Percentiles rank a stretch among this genome's conserved stretches.
phyloP scores from a whole-genome alignment of 768 basidiomycete species.

The Lentinula sp. region DNA sequence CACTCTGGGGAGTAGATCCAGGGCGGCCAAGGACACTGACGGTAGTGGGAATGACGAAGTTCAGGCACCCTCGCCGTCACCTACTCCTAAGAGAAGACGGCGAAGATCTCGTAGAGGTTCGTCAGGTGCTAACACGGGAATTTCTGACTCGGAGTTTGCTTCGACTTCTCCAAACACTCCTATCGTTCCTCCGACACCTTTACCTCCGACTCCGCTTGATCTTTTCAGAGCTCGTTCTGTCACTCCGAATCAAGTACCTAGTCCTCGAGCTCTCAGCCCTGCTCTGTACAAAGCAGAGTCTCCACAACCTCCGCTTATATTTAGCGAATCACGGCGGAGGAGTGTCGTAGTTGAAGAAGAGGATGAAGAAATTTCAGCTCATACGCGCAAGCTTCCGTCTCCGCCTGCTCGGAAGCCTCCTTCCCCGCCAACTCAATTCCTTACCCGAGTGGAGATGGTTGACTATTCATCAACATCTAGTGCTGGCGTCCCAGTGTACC shows the following conservation, averaged over 20 bases:
- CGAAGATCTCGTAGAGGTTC: constrained; percentile 45
- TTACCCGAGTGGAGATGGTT: constrained; percentile 31
- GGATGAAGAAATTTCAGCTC: constrained; percentile 48
- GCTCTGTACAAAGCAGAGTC: neutral
- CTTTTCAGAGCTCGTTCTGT: constrained; percentile 32
- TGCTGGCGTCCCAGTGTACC: constrained; percentile 47
- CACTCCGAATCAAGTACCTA: constrained; percentile 34
- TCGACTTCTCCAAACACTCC: constrained; percentile 59
- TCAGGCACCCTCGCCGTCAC: constrained; percentile 29
- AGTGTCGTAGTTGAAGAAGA: constrained; percentile 69
- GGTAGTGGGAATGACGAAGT: constrained; percentile 56
- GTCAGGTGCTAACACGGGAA: constrained; percentile 31
- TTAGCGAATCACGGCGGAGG: constrained; percentile 33
- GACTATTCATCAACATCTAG: constrained; percentile 34
- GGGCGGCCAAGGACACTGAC: constrained; percentile 47
- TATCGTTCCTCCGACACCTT: constrained; percentile 43
- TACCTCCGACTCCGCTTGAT: constrained; percentile 34
- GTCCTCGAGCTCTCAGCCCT: constrained; percentile 14
- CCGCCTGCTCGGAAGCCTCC: constrained; percentile 37
- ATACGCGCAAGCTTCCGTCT: constrained; percentile 34
- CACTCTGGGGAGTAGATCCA: constrained; percentile 51
- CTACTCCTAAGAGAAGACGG: constrained; percentile 48
- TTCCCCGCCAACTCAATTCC: constrained; percentile 33
- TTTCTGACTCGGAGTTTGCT: constrained; percentile 46
- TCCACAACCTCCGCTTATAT: neutral